Percentiles rank a stretch among this genome's conserved stretches.
Evolutionary conservation across 345 rosid genomes (phyloP).

Genomic region (Brassica incana): DNA sequence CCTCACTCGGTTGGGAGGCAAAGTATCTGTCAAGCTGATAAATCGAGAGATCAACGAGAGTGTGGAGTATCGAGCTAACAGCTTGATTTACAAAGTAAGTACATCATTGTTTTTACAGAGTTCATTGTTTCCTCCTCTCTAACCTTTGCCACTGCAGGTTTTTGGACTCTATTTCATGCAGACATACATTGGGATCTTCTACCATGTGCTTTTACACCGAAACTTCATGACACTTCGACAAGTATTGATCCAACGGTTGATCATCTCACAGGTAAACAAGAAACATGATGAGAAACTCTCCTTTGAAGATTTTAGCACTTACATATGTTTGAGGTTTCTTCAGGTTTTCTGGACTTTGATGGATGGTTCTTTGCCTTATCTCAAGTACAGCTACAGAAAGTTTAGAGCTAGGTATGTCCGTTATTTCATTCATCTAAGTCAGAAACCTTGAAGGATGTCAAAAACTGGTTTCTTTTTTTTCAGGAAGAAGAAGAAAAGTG

Average conservation of each 20-base stretch:
- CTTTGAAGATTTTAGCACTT: not conserved
- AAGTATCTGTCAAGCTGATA: slow-evolving; percentile 74
- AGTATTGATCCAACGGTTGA: slow-evolving; percentile 76
- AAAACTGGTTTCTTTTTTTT: not conserved
- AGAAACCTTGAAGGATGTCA: not conserved
- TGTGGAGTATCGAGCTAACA: slow-evolving; percentile 74
- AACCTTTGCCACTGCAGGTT: slow-evolving; percentile 56
- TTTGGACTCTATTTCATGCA: slow-evolving; percentile 97
- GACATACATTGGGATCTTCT: slow-evolving; percentile 89
- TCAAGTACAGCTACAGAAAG: slow-evolving; percentile 78
- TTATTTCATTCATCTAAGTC: slow-evolving; percentile 10
- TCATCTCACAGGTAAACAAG: slow-evolving; percentile 57
- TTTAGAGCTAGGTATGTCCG: slow-evolving; percentile 63
- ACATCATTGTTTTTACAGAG: slow-evolving; percentile 13
- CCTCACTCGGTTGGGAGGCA: slow-evolving; percentile 77
- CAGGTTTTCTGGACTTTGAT: slow-evolving; percentile 80
- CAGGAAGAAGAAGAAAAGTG: slow-evolving; percentile 63
- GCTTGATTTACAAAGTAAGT: slow-evolving; percentile 85
- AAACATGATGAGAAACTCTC: not conserved
- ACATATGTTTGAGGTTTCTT: slow-evolving; percentile 7
- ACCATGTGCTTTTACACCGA: slow-evolving; percentile 87
- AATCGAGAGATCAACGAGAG: slow-evolving; percentile 71
- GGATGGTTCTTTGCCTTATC: slow-evolving; percentile 78
- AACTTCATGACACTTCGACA: slow-evolving; percentile 82
- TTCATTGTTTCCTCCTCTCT: slow-evolving; percentile 11